phyloP scores from a whole-genome alignment of 306 rosid genomes.

The Mimosa pudica region DNA sequence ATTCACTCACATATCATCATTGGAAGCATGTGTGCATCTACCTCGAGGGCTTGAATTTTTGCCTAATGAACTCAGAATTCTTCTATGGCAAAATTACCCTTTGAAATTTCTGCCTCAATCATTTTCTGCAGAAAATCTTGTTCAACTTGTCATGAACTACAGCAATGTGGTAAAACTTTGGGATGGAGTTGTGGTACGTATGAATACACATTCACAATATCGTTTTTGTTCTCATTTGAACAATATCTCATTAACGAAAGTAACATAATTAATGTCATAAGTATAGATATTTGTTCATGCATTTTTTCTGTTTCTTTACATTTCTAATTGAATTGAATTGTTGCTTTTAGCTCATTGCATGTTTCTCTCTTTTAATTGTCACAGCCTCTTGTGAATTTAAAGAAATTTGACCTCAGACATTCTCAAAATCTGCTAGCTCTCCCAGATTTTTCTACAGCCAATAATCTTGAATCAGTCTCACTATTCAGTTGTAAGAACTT shows the following conservation, averaged over 20 bases:
- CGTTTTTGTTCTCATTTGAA: background rate
- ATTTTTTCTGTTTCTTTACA: too few species aligned
- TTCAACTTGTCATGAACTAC: background rate
- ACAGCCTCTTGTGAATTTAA: slow-evolving; percentile 5
- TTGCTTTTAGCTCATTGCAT: background rate
- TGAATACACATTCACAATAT: background rate
- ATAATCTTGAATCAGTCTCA: background rate
- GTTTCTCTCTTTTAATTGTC: background rate
- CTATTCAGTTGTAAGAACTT: background rate
- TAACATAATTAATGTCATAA: too few species aligned
- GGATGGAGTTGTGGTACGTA: slow-evolving; percentile 4
- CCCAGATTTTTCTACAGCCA: slow-evolving; percentile 7
- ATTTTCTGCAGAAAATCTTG: slow-evolving; percentile 3
- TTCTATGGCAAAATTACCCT: background rate
- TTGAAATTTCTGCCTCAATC: background rate
- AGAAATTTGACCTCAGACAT: background rate
- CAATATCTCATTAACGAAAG: too few species aligned
- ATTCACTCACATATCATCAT: background rate
- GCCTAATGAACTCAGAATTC: background rate
- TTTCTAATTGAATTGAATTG: background rate
- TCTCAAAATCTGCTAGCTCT: background rate
- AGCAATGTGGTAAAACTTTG: background rate
- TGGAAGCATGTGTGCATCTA: slow-evolving; percentile 1
- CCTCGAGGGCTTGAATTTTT: slow-evolving; percentile 1
- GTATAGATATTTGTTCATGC: too few species aligned